Conservation (phyloP, 148 eudicot genomes). For the Camellia granthamiana region DNA sequence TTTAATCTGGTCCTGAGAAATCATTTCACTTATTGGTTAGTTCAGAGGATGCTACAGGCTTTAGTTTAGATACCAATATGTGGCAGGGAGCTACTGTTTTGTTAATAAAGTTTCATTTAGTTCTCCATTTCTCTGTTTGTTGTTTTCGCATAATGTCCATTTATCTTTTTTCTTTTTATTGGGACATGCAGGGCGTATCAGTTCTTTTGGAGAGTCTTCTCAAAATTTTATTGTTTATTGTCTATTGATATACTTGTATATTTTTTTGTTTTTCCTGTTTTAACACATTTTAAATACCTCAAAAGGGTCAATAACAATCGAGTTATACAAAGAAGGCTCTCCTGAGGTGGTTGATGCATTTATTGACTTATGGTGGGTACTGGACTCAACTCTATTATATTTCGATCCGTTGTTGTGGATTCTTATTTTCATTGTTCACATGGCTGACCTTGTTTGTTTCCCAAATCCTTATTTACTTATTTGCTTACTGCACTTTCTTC, state of each 20-base stretch:
- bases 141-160: no score
- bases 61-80: slow-evolving; percentile 9
- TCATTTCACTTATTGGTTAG: not conserved
- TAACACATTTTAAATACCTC: slow-evolving; percentile 67
- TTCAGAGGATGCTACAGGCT: not conserved
- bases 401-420: not conserved
- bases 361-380: slow-evolving; percentile 70
- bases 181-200: no score
- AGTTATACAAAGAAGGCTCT: slow-evolving; percentile 84
- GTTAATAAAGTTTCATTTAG: no score
- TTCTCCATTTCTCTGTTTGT: no score
- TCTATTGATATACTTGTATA: slow-evolving; percentile 5
- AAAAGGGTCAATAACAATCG: slow-evolving; percentile 78
- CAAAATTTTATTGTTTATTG: not conserved
- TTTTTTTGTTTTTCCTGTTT: not conserved
- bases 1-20: not conserved
- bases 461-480: not conserved
- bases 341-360: slow-evolving; percentile 78
- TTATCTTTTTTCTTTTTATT: no score
- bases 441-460: not conserved
- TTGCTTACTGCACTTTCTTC: not conserved
- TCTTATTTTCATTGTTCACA: not conserved
- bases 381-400: not conserved
- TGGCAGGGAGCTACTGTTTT: not conserved
- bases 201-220: no score